Conservation (phyloP, 345 rosid species). For the Syzygium jambos region DNA sequence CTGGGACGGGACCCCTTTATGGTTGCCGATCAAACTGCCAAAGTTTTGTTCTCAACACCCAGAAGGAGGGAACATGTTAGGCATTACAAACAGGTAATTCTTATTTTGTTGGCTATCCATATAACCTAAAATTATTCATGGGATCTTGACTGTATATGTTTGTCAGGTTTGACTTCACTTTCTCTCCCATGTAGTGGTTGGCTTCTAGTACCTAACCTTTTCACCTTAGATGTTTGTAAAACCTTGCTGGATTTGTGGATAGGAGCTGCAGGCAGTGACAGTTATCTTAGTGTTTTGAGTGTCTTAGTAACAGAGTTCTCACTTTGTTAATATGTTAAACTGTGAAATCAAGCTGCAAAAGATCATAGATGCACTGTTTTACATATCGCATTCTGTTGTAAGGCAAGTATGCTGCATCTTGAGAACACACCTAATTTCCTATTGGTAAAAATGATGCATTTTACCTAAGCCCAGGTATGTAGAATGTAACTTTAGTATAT, state of each 20-base stretch:
- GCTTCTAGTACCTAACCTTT: not conserved
- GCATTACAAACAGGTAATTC: conserved; percentile 62
- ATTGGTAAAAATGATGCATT: not conserved
- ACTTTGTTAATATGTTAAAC: too few relatives aligned
- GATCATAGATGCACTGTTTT: not conserved
- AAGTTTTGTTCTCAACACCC: conserved; percentile 50
- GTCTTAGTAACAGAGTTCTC: not conserved
- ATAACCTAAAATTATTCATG: not conserved
- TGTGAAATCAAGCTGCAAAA: not conserved
- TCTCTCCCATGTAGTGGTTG: not conserved
- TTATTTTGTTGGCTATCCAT: not conserved
- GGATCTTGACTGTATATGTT: not conserved
- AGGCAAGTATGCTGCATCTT: not conserved
- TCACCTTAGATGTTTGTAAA: not conserved
- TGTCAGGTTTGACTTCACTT: not conserved
- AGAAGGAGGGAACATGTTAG: conserved; percentile 40
- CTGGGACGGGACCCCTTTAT: conserved; percentile 75
- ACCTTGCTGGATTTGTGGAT: not conserved
- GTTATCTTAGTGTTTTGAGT: not conserved
- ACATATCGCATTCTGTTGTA: not conserved
- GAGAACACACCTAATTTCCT: not conserved
- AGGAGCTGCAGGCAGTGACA: not conserved
- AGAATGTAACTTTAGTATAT: not conserved
- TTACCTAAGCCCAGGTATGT: not conserved
- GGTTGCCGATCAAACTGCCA: conserved; percentile 46